A percentile compares a stretch with the other conserved stretches of the same genome.
Conservation (phyloP, 495 filamentous ascomycete species). For the Platismatia glauca region DNA sequence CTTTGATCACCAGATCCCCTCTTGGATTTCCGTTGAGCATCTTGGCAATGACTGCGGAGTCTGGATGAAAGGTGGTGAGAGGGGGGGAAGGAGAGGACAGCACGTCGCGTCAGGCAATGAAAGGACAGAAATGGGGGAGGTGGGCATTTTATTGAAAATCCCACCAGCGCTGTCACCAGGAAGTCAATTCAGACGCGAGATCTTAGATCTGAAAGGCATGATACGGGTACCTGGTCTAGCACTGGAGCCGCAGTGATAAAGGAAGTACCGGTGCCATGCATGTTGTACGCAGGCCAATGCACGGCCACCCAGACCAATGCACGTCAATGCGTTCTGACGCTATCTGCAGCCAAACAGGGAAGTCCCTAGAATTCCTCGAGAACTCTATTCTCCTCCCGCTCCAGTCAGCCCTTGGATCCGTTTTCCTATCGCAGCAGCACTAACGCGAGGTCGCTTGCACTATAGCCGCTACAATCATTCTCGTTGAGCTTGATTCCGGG, state of each 20-base stretch:
- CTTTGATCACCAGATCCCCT: slow-evolving; percentile 9
- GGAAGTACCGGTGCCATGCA: not conserved
- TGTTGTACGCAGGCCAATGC: not conserved
- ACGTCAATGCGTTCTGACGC: not conserved
- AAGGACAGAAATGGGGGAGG: not conserved
- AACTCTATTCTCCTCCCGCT: not conserved
- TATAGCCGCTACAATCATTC: not conserved
- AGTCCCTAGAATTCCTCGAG: not conserved
- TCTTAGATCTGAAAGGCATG: not conserved
- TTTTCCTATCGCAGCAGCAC: not conserved
- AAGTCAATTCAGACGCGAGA: not conserved
- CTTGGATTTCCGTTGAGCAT: slow-evolving; percentile 3
- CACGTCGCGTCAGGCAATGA: not conserved
- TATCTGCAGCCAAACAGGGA: not conserved
- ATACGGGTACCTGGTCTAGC: not conserved
- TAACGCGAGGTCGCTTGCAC: not conserved
- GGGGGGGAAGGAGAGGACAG: not conserved
- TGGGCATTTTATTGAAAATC: not conserved
- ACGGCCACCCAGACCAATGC: not conserved
- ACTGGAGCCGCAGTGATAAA: not conserved
- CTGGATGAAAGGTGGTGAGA: not conserved
- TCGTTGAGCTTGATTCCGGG: not conserved
- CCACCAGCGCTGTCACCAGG: not conserved
- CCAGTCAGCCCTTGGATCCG: not conserved
- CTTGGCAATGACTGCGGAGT: not conserved